Conservation (phyloP, 2,329 filamentous ascomycete genomes). For the Xylaria sp. region DNA sequence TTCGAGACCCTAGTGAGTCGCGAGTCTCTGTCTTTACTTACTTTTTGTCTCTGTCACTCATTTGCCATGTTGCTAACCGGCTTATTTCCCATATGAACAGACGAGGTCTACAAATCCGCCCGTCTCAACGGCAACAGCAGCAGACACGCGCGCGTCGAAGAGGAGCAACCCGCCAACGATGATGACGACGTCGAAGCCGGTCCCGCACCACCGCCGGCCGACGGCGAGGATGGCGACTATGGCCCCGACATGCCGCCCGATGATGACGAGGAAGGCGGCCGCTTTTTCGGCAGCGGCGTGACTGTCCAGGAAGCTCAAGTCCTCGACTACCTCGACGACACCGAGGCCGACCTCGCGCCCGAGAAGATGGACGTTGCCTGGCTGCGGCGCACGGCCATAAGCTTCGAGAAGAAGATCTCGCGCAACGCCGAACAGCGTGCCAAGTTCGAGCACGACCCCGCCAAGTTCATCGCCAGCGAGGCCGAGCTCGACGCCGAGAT, state of each 20-base stretch:
- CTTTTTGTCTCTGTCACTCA: not conserved
- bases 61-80: slow-evolving; percentile 13
- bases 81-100: slow-evolving; percentile 50
- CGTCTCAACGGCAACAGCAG: slow-evolving; percentile 59
- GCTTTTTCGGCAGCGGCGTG: slow-evolving; percentile 95
- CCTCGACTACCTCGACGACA: slow-evolving; percentile 82
- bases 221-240: slow-evolving; percentile 50
- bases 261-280: slow-evolving; percentile 85
- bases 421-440: slow-evolving; percentile 91
- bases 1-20: slow-evolving; percentile 70
- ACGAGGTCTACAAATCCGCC: slow-evolving; percentile 71
- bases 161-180: slow-evolving; percentile 52
- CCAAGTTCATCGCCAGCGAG: slow-evolving; percentile 59
- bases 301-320: slow-evolving; percentile 82
- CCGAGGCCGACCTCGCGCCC: slow-evolving; percentile 54
- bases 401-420: slow-evolving; percentile 89
- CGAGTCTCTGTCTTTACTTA: not conserved
- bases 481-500: slow-evolving; percentile 90
- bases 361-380: slow-evolving; percentile 87
- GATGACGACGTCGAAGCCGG: slow-evolving; percentile 59
- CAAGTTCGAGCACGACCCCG: slow-evolving; percentile 47
- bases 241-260: slow-evolving; percentile 46
- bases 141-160: slow-evolving; percentile 59
- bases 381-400: slow-evolving; percentile 82
- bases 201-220: slow-evolving; percentile 61